A percentile compares a stretch with the other conserved stretches of the same genome.
Evolutionary conservation across 2,329 filamentous ascomycete species (phyloP).

Genomic region (Endothia cerciana): DNA sequence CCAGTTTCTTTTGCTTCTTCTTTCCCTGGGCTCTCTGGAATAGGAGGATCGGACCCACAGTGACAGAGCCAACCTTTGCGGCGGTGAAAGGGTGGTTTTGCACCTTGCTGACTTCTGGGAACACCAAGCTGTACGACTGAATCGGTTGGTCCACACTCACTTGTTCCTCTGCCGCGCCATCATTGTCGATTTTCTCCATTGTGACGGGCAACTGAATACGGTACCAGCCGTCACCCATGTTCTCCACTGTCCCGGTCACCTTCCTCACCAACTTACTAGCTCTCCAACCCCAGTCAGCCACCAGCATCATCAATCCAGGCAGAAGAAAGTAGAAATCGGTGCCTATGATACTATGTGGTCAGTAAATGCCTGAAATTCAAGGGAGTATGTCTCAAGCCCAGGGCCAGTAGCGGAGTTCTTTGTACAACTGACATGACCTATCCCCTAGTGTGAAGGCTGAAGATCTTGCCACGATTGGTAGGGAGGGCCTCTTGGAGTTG

Average conservation of each 20-base stretch:
- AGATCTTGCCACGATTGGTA: background rate
- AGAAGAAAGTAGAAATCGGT: conserved; percentile 31
- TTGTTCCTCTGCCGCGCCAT: background rate
- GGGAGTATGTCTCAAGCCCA: too few relatives aligned
- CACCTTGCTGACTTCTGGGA: conserved; percentile 25
- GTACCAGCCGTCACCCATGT: conserved; percentile 22
- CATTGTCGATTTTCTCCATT: background rate
- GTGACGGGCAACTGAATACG: background rate
- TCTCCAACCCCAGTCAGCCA: conserved; percentile 23
- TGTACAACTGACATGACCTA: background rate
- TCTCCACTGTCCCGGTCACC: conserved; percentile 18
- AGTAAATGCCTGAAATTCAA: background rate
- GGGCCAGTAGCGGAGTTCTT: too few relatives aligned
- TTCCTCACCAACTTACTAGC: conserved; percentile 1
- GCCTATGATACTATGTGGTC: background rate
- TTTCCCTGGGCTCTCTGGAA: conserved; percentile 22
- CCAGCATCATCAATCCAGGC: conserved; percentile 24
- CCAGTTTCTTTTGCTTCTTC: background rate
- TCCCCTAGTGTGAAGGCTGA: background rate
- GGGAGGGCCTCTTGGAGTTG: background rate
- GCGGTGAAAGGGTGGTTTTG: conserved; percentile 31
- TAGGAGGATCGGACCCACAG: conserved; percentile 19
- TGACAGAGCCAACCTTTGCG: conserved; percentile 7
- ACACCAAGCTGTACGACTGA: conserved; percentile 25
- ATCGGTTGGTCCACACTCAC: background rate